phyloP scores from a whole-genome alignment of 2,329 filamentous ascomycete species.

The Botrytis cinerea region DNA sequence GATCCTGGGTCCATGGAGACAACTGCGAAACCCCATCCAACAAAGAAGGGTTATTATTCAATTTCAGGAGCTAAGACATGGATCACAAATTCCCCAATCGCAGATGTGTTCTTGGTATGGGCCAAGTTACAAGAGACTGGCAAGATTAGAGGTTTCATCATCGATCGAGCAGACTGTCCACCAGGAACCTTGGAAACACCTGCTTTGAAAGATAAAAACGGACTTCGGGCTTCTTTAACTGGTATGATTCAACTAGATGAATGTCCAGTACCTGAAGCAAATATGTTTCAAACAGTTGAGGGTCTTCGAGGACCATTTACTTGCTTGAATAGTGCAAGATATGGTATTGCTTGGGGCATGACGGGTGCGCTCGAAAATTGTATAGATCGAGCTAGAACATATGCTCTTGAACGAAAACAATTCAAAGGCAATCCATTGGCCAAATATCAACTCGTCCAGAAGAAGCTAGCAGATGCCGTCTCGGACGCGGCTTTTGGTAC shows the following conservation, averaged over 20 bases:
- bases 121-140: constrained; percentile 88
- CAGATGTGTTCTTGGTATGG: constrained; percentile 85
- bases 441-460: constrained; percentile 95
- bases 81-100: constrained; percentile 93
- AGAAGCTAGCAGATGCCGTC: constrained; percentile 90
- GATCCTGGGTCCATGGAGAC: constrained; percentile 93
- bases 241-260: constrained; percentile 97
- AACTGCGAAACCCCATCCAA: constrained; percentile 78
- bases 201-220: constrained; percentile 91
- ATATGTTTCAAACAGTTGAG: constrained; percentile 92
- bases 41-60: constrained; percentile 77
- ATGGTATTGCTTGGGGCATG: constrained; percentile 90
- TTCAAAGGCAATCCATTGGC: constrained; percentile 95
- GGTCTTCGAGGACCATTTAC: constrained; percentile 87
- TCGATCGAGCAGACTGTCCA: constrained; percentile 83
- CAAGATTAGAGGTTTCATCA: constrained; percentile 90
- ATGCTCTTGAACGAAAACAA: constrained; percentile 90
- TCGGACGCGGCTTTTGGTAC: constrained; percentile 91
- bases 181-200: constrained; percentile 89
- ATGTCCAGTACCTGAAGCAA: constrained; percentile 82
- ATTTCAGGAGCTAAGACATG: constrained; percentile 86
- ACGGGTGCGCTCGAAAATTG: constrained; percentile 95
- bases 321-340: constrained; percentile 89
- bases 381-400: constrained; percentile 75
- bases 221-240: constrained; percentile 87